Evolutionary conservation across 2,329 filamentous ascomycete genomes (phyloP), one percentile per base, ranked within the genome.

Genomic region (Alternaria sp.): DNA sequence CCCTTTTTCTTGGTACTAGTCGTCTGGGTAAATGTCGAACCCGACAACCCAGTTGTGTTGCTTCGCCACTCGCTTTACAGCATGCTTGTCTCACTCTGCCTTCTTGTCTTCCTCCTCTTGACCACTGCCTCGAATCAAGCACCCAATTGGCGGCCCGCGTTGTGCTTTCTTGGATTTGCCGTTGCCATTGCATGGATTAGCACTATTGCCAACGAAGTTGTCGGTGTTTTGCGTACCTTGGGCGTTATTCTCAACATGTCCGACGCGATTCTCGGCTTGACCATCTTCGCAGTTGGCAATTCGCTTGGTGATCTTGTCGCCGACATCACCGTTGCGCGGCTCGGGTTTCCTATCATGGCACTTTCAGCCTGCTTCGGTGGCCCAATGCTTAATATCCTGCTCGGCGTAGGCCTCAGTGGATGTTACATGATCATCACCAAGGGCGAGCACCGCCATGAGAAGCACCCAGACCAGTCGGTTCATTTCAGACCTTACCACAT

Each of bases 331-430:
- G 92, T 99, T 40, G 96, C 96, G 5, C 89, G 93, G 32, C 88
- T 99, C 3, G 96, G 96, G 3, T 97, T 94, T 80, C 96, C 96
- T 0, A 93, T 99, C 66, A 99, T 99, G 96, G 96, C 96, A 1
- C 82, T 91, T 44, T 94, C 92, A 32, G 96, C 96, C 5, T 99
- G 96, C 77, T 97, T 99, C 77, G 96, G 96, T n/a, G 96, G 96
- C 0, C 96, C 96, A 0, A 95, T 99, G 93, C 87, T 99, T 44
- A 99, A 99, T 73, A 99, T 99, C 66, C 83, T 99, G 0, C 87
- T 99, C 5, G 96, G 96, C 0, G 94, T 99, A 56, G 96, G 96
- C n/a, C 84, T 98, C 5, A 92, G 91, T 25, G 96, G 96, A 15
- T 87, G 93, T 43, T 96, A 94, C 77, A 96, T 97, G 87, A 94